phyloP scores from a whole-genome alignment of 129 eudicot species.

The Flaveria robusta region DNA sequence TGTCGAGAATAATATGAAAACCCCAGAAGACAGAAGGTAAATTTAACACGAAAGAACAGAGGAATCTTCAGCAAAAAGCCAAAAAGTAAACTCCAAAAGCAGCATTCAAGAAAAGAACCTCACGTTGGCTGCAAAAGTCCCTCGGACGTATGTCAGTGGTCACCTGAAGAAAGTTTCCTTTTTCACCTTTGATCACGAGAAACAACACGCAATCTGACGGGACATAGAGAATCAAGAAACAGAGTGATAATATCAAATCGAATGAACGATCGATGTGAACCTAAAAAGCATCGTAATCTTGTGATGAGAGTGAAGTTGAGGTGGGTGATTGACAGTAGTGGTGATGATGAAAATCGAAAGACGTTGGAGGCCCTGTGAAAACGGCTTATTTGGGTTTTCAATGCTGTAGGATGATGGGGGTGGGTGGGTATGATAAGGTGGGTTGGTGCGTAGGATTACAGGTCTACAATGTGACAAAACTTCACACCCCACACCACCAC shows the following conservation, averaged over 20 bases:
- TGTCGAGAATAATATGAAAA: not conserved
- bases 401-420: too few relatives aligned
- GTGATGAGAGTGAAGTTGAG: too few relatives aligned
- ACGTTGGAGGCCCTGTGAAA: too few relatives aligned
- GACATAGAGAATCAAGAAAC: not conserved
- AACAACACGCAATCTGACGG: conserved; percentile 17
- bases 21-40: conserved; percentile 9
- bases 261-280: not conserved
- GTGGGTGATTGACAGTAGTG: too few relatives aligned
- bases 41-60: conserved; percentile 25
- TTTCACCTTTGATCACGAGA: conserved; percentile 25
- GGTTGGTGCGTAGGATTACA: too few relatives aligned
- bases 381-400: too few relatives aligned
- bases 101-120: conserved; percentile 23
- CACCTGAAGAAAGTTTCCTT: conserved; percentile 1
- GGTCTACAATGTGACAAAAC: too few relatives aligned
- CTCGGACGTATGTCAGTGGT: conserved; percentile 17
- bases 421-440: too few relatives aligned
- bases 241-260: too few relatives aligned
- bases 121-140: conserved; percentile 15
- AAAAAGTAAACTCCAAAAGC: conserved; percentile 22
- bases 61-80: conserved; percentile 34
- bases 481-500: too few relatives aligned
- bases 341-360: too few relatives aligned
- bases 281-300: not conserved